Conservation (phyloP, 768 basidiomycete species). For the Clitopilus passeckerianus region DNA sequence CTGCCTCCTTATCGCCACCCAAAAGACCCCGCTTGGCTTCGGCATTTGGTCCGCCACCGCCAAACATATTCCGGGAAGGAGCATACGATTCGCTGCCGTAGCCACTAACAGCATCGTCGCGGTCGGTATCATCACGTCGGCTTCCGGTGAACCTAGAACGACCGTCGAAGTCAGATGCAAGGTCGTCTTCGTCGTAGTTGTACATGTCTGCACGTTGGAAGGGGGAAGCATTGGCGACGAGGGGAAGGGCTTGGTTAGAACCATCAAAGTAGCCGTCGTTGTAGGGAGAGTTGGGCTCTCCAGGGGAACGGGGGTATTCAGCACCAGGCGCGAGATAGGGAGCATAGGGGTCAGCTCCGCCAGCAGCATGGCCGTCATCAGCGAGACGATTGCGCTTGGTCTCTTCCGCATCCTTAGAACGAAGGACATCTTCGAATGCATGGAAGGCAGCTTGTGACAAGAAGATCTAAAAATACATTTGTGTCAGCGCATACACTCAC, state of each 20-base stretch:
- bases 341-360: conserved; percentile 65
- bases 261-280: conserved; percentile 41
- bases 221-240: conserved; percentile 78
- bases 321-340: conserved; percentile 60
- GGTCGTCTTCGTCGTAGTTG: conserved; percentile 76
- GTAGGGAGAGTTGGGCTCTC: conserved; percentile 27
- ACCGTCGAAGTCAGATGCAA: conserved; percentile 76
- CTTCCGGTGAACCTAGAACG: conserved; percentile 61
- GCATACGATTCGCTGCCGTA: conserved; percentile 93
- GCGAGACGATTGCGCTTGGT: conserved; percentile 75
- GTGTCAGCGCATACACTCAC: neutral
- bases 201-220: conserved; percentile 76
- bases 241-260: conserved; percentile 75
- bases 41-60: conserved; percentile 34
- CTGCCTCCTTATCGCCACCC: conserved; percentile 63
- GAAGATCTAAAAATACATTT: conserved; percentile 59
- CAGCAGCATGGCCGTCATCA: conserved; percentile 68
- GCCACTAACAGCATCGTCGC: conserved; percentile 75
- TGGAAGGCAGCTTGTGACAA: conserved; percentile 85
- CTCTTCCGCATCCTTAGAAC: conserved; percentile 81
- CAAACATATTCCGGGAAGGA: conserved; percentile 93
- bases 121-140: conserved; percentile 37
- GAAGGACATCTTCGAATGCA: conserved; percentile 80
- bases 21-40: conserved; percentile 66
- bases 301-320: conserved; percentile 19